Evolutionary conservation across 2,329 filamentous ascomycete genomes (phyloP).

Genomic region (Alternaria panax): DNA sequence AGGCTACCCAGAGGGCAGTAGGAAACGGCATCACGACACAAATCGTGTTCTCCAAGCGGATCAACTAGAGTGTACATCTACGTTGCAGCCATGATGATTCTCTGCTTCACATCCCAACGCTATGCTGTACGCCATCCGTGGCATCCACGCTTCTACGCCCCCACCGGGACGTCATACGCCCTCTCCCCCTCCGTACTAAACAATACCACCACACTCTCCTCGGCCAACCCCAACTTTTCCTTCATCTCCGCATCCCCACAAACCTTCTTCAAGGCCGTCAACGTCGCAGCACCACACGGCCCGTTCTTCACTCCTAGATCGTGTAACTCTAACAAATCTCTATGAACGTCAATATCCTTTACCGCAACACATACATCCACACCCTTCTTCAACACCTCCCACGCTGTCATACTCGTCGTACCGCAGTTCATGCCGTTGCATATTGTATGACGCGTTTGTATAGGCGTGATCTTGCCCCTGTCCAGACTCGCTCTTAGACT

Average conservation of each 20-base stretch:
- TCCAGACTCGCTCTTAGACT: constrained; percentile 63
- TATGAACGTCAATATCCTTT: constrained; percentile 68
- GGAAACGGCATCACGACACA: too few species aligned
- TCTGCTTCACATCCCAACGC: not conserved
- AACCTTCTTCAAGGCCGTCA: constrained; percentile 65
- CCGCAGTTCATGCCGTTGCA: constrained; percentile 80
- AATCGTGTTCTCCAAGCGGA: too few species aligned
- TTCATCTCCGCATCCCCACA: constrained; percentile 44
- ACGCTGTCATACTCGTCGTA: constrained; percentile 70
- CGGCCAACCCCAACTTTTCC: constrained; percentile 48
- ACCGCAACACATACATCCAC: constrained; percentile 69
- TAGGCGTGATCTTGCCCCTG: constrained; percentile 56
- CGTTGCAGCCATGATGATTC: not conserved
- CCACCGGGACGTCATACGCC: not conserved
- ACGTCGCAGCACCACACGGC: constrained; percentile 68
- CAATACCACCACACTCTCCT: constrained; percentile 67
- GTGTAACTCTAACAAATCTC: constrained; percentile 63
- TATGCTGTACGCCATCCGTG: not conserved
- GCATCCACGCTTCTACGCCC: not conserved
- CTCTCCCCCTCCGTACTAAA: constrained; percentile 69
- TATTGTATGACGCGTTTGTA: constrained; percentile 68
- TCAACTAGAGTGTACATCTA: too few species aligned
- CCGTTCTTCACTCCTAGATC: constrained; percentile 59
- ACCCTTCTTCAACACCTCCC: constrained; percentile 64
- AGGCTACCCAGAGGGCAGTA: too few species aligned